Evolutionary conservation across 495 filamentous ascomycete genomes (phyloP).

Genomic region (Bathelium albidoporum): DNA sequence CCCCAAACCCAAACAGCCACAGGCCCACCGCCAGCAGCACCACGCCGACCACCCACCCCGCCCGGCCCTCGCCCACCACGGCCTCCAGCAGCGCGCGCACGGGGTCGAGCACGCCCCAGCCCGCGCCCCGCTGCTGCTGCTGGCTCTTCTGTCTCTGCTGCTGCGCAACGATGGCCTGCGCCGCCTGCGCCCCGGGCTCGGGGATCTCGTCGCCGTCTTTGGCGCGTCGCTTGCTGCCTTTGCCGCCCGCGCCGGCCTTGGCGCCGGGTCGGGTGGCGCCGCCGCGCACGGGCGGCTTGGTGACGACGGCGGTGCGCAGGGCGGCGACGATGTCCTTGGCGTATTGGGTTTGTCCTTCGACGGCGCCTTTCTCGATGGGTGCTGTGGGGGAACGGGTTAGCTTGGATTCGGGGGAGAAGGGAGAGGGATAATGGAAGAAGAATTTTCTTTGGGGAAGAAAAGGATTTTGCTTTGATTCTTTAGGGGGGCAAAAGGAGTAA

Average conservation of each 20-base stretch:
- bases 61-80: constrained; percentile 51
- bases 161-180: constrained; percentile 36
- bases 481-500: neutral
- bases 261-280: constrained; percentile 38
- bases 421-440: constrained; percentile 1
- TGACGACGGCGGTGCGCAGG: constrained; percentile 61
- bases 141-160: constrained; percentile 28
- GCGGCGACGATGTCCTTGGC: constrained; percentile 63
- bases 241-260: constrained; percentile 33
- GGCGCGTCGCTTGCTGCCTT: constrained; percentile 15
- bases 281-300: constrained; percentile 45
- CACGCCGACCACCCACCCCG: constrained; percentile 50
- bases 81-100: constrained; percentile 59
- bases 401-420: constrained; percentile 10
- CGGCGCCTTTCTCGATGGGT: constrained; percentile 90
- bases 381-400: constrained; percentile 38
- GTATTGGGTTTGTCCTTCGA: constrained; percentile 77
- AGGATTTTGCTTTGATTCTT: too few species aligned
- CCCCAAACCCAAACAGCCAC: constrained; percentile 25
- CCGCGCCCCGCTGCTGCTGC: constrained; percentile 29
- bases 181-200: constrained; percentile 33
- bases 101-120: constrained; percentile 78
- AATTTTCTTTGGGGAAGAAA: too few species aligned
- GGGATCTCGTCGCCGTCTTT: constrained; percentile 31
- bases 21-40: constrained; percentile 46